Base-by-base conservation (phyloP, 1,284 basidiomycete genomes). In the Cutaneotrichosporon dermatis region DNA sequence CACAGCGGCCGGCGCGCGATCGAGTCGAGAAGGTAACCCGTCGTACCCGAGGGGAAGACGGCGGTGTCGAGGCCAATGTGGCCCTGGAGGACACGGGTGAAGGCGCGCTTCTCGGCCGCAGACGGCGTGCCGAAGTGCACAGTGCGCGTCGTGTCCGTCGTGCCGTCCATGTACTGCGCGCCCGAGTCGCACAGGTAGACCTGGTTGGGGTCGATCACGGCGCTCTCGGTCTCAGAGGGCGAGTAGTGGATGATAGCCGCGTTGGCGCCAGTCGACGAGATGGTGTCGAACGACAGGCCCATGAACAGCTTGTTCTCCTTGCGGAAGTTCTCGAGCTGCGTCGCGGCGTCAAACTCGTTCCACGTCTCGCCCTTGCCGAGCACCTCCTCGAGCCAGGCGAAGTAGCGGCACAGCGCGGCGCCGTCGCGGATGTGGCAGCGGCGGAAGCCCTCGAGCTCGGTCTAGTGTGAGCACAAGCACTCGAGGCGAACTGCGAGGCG, bases 141-240 rank as follows among this genome's bases (percentile, higher is more conserved):
- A 58, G 92, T 95, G 40, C 93, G 81, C 4, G 93, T 97, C 8
- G 90, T 88, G 71, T 98, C 96, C 1, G 95, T 99, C 0, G 95
- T 99, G 10, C 94, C 73, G 63, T 97, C 93, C 36, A 85, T 78
- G 76, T 88, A 97, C 79, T 98, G 94, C 1, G 84, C 89, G 69
- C 95, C 95, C 25, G 90, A 93, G 76, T 99, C 95, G 70, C 94
- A 98, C 4, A 98, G 82, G 76, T 99, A 98, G 54, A 96, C 85
- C 85, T 90, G 83, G 53, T 92, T 84, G 68, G 84, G 85, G 68
- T 84, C 83, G 63, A 99, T 88, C 15, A 85, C 80, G 0, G 88
- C 86, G 67, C 88, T 91, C 62, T 86, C 83, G 5, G 82, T 76
- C n/a, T 86, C 84, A 54, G 89, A 85, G 3, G 95, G 92, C 2